These are phyloP conservation scores for Magnusiomyces sp. DNA, from an alignment of 1,139 yeast genomes.

Conservation along the genomic window DNA sequence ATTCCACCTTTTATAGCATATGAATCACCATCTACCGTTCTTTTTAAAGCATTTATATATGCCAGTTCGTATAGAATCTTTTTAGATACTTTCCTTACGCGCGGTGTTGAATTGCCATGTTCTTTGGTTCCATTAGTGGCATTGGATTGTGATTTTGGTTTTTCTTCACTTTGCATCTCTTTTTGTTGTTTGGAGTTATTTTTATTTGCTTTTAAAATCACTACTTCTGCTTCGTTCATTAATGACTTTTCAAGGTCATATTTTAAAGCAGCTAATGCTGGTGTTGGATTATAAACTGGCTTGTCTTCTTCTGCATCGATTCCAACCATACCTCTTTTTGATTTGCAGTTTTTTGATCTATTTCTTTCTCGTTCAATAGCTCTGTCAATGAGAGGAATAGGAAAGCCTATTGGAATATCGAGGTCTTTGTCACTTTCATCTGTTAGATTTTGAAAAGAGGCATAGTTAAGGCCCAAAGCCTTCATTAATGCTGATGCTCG, in stretches of 20 bases:
- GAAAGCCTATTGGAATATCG: neutral
- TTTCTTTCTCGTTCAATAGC: neutral
- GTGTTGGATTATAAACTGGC: neutral
- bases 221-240: neutral
- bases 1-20: slow-evolving; percentile 2
- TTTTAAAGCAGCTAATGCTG: neutral
- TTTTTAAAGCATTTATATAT: neutral
- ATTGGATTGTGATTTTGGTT: no score
- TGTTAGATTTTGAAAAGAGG: no score
- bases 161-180: no score
- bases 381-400: neutral
- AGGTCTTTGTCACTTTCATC: no score
- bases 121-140: no score
- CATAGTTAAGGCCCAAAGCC: no score
- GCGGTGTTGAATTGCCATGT: no score
- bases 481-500: no score
- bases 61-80: slow-evolving; percentile 1
- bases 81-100: neutral
- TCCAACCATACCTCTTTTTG: neutral
- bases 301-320: neutral
- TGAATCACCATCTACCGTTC: neutral
- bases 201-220: neutral
- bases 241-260: neutral
- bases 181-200: no score
- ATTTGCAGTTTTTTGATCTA: no score